These are phyloP conservation scores for Nemophila menziesii DNA, from an alignment of 257 asterid species.

Conservation along the genomic window DNA sequence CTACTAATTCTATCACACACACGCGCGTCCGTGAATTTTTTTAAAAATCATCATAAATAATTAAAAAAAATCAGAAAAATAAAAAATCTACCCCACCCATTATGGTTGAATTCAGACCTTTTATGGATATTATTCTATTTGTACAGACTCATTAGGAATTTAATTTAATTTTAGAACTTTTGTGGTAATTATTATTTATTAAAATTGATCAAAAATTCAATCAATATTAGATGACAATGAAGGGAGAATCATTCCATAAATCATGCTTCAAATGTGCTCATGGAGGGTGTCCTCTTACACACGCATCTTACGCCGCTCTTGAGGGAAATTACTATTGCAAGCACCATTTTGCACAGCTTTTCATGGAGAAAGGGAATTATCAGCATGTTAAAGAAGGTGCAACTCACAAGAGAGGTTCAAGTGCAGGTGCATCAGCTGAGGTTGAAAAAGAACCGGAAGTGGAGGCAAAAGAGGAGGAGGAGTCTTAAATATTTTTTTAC, in stretches of 20 bases:
- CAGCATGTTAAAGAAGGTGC: constrained; percentile 34
- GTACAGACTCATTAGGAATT: too few relatives aligned
- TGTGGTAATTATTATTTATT: background rate
- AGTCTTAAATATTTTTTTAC: constrained; percentile 1
- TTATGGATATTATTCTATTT: too few relatives aligned
- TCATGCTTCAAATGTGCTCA: constrained; percentile 88
- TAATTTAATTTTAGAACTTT: too few relatives aligned
- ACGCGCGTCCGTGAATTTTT: too few relatives aligned
- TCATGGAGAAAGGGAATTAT: constrained; percentile 89
- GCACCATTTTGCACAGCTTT: constrained; percentile 76
- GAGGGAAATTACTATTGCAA: constrained; percentile 85
- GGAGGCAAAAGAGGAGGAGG: constrained; percentile 4
- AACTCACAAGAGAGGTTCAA: constrained; percentile 17
- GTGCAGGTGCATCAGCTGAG: constrained; percentile 9
- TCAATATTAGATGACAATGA: constrained; percentile 51
- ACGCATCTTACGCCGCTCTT: constrained; percentile 71
- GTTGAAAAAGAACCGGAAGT: constrained; percentile 3
- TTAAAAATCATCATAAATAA: too few relatives aligned
- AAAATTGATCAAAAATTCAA: too few relatives aligned
- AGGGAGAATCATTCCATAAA: constrained; percentile 71
- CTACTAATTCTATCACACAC: too few relatives aligned
- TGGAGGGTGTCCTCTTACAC: constrained; percentile 70
- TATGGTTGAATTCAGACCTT: too few relatives aligned
- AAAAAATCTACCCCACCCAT: too few relatives aligned
- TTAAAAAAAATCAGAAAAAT: too few relatives aligned